Conservation (phyloP, 768 basidiomycete genomes). For the Tremella mesenterica region DNA sequence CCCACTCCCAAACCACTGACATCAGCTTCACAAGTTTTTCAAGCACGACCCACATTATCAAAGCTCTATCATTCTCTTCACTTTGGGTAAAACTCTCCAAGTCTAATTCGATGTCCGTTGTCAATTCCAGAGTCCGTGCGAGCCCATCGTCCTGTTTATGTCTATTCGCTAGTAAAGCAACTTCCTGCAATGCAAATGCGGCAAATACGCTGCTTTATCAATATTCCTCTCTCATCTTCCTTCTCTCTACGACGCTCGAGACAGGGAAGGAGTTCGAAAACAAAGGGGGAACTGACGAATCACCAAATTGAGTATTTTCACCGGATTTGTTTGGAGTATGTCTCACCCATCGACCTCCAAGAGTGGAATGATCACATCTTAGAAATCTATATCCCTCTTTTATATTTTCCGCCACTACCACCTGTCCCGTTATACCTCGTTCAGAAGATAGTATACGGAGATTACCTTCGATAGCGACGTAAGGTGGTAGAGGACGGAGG, state of each 20-base stretch:
- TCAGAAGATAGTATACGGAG: slow-evolving; percentile 36
- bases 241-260: neutral
- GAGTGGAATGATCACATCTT: slow-evolving; percentile 53
- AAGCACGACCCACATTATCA: slow-evolving; percentile 9
- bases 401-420: slow-evolving; percentile 67
- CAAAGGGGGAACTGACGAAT: slow-evolving; percentile 39
- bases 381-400: slow-evolving; percentile 45
- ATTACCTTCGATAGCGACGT: slow-evolving; percentile 17
- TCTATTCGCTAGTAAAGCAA: slow-evolving; percentile 60
- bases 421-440: slow-evolving; percentile 57
- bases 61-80: slow-evolving; percentile 51
- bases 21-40: neutral
- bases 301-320: slow-evolving; percentile 51
- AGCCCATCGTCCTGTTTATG: slow-evolving; percentile 34
- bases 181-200: slow-evolving; percentile 81
- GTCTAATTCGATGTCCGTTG: slow-evolving; percentile 13
- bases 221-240: slow-evolving; percentile 43
- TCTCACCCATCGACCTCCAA: slow-evolving; percentile 72
- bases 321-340: slow-evolving; percentile 41
- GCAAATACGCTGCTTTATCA: slow-evolving; percentile 58
- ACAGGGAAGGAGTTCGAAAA: neutral
- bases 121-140: slow-evolving; percentile 43
- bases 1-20: slow-evolving; percentile 80
- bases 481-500: slow-evolving; percentile 25
- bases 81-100: slow-evolving; percentile 47